Percentiles rank a stretch among this genome's conserved stretches.
These are phyloP conservation scores for Kernera saxatilis DNA, from an alignment of 345 rosid species.

Conservation along the genomic window DNA sequence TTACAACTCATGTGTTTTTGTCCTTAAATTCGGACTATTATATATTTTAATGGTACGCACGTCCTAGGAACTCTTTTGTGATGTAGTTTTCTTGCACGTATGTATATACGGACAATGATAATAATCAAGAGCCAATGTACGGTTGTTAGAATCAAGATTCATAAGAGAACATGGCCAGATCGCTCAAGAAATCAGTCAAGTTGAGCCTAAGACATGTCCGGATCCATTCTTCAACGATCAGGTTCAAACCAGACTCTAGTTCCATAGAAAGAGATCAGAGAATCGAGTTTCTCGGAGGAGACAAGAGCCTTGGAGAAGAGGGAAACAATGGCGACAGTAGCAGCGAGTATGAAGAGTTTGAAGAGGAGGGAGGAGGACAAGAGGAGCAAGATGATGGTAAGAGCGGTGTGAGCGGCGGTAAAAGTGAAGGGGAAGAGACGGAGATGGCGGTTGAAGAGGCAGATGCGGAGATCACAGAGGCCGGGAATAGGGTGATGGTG, in stretches of 20 bases:
- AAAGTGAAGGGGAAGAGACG: neutral
- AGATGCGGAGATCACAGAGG: slow-evolving; percentile 2
- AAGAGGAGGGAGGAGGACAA: neutral
- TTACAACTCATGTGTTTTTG: neutral
- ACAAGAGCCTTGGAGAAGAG: neutral
- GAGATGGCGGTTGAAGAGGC: neutral
- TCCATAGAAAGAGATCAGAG: slow-evolving; percentile 39
- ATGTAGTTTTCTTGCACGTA: neutral
- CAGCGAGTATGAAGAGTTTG: slow-evolving; percentile 25
- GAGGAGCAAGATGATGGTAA: slow-evolving; percentile 19
- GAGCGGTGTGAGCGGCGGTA: slow-evolving; percentile 3
- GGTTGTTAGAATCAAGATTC: neutral
- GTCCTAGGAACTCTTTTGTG: slow-evolving; percentile 1
- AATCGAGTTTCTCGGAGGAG: slow-evolving; percentile 40
- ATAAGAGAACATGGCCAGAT: slow-evolving; percentile 21
- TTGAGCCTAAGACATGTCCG: slow-evolving; percentile 32
- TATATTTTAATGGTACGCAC: slow-evolving; percentile 21
- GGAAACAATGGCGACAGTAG: neutral
- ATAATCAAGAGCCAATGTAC: neutral
- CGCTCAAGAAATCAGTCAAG: slow-evolving; percentile 40
- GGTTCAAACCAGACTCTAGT: slow-evolving; percentile 25
- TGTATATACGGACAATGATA: neutral
- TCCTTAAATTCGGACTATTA: neutral
- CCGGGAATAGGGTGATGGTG: slow-evolving; percentile 76
- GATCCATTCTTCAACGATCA: slow-evolving; percentile 38